These are phyloP conservation scores for Colletotrichum tabaci DNA, from an alignment of 2,329 filamentous ascomycete species.

Conservation along the genomic window DNA sequence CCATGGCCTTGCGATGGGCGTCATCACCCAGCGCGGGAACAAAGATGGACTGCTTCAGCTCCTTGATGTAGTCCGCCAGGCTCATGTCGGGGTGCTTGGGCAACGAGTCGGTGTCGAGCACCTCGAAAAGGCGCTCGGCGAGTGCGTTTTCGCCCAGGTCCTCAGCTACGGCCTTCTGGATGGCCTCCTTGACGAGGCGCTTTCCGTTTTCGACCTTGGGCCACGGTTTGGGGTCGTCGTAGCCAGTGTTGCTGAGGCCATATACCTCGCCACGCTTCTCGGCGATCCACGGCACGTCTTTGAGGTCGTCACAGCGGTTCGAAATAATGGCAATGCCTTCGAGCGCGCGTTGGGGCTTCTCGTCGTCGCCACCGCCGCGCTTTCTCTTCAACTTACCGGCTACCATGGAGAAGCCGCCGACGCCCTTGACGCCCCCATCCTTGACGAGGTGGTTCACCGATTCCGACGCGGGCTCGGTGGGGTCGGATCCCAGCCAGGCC, in stretches of 20 bases:
- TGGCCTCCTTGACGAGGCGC: conserved; percentile 58
- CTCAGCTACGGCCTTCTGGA: conserved; percentile 57
- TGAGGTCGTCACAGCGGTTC: conserved; percentile 68
- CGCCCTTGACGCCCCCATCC: conserved; percentile 69
- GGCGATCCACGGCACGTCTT: conserved; percentile 72
- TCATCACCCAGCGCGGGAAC: conserved; percentile 71
- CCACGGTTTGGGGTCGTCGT: conserved; percentile 68
- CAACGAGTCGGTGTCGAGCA: conserved; percentile 72
- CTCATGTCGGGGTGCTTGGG: conserved; percentile 58
- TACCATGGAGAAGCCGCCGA: conserved; percentile 78
- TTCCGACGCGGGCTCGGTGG: conserved; percentile 62
- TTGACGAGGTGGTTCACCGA: conserved; percentile 69
- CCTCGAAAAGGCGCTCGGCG: conserved; percentile 64
- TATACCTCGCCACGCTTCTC: conserved; percentile 66
- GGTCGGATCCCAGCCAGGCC: conserved; percentile 69
- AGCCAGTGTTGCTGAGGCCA: conserved; percentile 75
- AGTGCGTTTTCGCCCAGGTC: conserved; percentile 63
- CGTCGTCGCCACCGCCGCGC: conserved; percentile 29
- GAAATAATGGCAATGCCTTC: conserved; percentile 73
- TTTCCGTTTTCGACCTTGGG: conserved; percentile 72
- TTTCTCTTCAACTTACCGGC: conserved; percentile 70
- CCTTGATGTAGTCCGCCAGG: conserved; percentile 68
- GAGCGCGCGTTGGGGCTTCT: conserved; percentile 45
- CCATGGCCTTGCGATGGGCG: conserved; percentile 61
- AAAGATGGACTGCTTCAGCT: conserved; percentile 73